These are phyloP conservation scores for Turnera subulata DNA, from an alignment of 345 rosid genomes.

Conservation along the genomic window DNA sequence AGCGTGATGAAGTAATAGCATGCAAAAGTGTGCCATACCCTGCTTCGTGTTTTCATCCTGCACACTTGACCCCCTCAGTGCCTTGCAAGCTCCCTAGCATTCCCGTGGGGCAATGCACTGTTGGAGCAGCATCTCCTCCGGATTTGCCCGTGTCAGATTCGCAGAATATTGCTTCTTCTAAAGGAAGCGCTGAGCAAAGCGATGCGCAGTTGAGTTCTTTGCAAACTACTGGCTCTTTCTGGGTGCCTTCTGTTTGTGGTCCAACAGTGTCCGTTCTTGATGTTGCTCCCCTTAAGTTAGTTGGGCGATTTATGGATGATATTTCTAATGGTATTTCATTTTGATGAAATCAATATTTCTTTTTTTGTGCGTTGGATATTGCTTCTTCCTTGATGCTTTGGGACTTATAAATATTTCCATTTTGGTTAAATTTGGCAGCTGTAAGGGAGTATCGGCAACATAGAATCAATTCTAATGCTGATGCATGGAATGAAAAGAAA, in stretches of 20 bases:
- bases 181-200: slow-evolving; percentile 9
- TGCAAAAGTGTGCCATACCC: slow-evolving; percentile 54
- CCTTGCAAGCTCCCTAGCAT: slow-evolving; percentile 25
- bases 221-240: slow-evolving; percentile 25
- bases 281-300: slow-evolving; percentile 59
- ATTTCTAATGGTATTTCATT: slow-evolving; percentile 52
- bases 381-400: slow-evolving; percentile 15
- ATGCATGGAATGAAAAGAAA: slow-evolving; percentile 49
- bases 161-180: slow-evolving; percentile 16
- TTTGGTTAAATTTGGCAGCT: slow-evolving; percentile 45
- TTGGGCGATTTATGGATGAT: slow-evolving; percentile 56
- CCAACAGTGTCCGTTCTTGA: slow-evolving; percentile 49
- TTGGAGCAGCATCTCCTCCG: slow-evolving; percentile 18
- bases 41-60: slow-evolving; percentile 38
- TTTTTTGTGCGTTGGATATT: slow-evolving; percentile 5
- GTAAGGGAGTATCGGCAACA: slow-evolving; percentile 51
- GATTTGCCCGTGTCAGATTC: slow-evolving; percentile 23
- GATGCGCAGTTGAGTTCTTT: slow-evolving; percentile 22
- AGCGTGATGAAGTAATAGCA: slow-evolving; percentile 47
- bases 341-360: neutral
- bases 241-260: slow-evolving; percentile 43
- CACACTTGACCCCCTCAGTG: slow-evolving; percentile 40
- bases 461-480: slow-evolving; percentile 49
- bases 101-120: slow-evolving; percentile 17
- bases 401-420: slow-evolving; percentile 7